Conservation (phyloP, 805 yeast species). For the Kazachstania bromeliacearum region DNA sequence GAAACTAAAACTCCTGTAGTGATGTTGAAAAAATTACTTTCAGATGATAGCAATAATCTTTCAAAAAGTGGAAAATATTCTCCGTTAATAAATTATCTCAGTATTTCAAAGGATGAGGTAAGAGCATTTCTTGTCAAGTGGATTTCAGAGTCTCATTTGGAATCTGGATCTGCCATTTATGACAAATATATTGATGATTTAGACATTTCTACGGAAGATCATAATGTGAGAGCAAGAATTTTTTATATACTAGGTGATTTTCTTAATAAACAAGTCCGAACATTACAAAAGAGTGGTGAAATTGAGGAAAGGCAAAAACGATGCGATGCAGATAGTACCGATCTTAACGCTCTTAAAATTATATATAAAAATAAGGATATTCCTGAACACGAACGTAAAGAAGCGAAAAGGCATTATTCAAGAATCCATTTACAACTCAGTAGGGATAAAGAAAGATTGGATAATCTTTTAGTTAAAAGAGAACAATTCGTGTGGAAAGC, state of each 20-base stretch:
- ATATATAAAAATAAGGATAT: slow-evolving; percentile 36
- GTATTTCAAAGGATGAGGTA: slow-evolving; percentile 18
- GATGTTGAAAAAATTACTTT: slow-evolving; percentile 35
- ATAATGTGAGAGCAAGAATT: slow-evolving; percentile 34
- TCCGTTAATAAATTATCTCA: slow-evolving; percentile 1
- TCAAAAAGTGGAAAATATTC: slow-evolving; percentile 5
- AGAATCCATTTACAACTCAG: slow-evolving; percentile 39
- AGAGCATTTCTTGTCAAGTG: slow-evolving; percentile 49
- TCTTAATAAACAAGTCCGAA: slow-evolving; percentile 55
- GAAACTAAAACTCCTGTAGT: slow-evolving; percentile 48
- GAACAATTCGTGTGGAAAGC: slow-evolving; percentile 43
- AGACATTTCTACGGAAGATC: slow-evolving; percentile 12
- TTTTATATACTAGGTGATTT: slow-evolving; percentile 60
- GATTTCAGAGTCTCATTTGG: slow-evolving; percentile 64
- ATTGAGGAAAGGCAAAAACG: slow-evolving; percentile 35
- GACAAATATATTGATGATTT: slow-evolving; percentile 41
- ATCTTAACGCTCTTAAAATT: slow-evolving; percentile 39
- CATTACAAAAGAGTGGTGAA: slow-evolving; percentile 36
- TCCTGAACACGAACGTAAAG: slow-evolving; percentile 39
- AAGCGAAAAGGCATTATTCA: slow-evolving; percentile 44
- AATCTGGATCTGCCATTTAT: slow-evolving; percentile 50
- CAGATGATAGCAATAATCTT: slow-evolving; percentile 23
- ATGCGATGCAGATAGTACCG: slow-evolving; percentile 35
- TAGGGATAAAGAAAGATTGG: slow-evolving; percentile 41
- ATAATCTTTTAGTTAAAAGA: slow-evolving; percentile 31